Conservation (phyloP, 176 grass and related monocot genomes). For the Raddia guianensis region DNA sequence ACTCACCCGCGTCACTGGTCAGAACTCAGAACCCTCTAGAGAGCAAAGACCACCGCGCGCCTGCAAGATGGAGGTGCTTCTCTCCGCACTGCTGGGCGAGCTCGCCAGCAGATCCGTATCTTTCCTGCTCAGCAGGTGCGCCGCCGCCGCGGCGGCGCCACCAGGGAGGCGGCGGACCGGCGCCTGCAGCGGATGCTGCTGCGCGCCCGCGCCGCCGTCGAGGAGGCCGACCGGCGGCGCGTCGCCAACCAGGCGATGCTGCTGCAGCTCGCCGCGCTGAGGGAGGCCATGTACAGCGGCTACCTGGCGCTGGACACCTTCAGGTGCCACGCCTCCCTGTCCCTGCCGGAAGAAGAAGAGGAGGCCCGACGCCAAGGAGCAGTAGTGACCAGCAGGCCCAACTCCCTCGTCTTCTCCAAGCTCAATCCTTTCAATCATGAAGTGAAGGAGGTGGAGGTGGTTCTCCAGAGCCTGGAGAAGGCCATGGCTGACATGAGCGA, state of each 20-base stretch:
- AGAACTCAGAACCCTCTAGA: too few relatives aligned
- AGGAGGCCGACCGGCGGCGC: not conserved
- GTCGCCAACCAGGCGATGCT: constrained; percentile 8
- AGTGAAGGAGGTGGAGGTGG: not conserved
- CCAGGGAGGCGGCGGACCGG: not conserved
- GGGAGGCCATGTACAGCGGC: not conserved
- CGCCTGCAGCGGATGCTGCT: not conserved
- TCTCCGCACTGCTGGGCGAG: not conserved
- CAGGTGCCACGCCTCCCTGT: not conserved
- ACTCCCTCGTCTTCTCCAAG: not conserved
- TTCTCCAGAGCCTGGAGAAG: not conserved
- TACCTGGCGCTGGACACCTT: not conserved
- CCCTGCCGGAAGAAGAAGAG: not conserved
- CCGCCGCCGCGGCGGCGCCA: not conserved
- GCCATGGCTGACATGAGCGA: not conserved
- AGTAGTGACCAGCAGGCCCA: too few relatives aligned
- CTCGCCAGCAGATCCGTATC: not conserved
- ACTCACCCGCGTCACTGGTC: too few relatives aligned
- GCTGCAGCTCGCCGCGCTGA: not conserved
- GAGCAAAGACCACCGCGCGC: too few relatives aligned
- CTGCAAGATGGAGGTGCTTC: not conserved
- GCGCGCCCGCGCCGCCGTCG: not conserved
- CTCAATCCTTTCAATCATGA: not conserved
- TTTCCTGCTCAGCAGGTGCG: not conserved
- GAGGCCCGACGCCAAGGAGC: not conserved